A percentile compares a stretch with the other conserved stretches of the same genome.
These are phyloP conservation scores for Phytomonas serpens DNA, from an alignment of 208 protist genomes.

Conservation along the genomic window DNA sequence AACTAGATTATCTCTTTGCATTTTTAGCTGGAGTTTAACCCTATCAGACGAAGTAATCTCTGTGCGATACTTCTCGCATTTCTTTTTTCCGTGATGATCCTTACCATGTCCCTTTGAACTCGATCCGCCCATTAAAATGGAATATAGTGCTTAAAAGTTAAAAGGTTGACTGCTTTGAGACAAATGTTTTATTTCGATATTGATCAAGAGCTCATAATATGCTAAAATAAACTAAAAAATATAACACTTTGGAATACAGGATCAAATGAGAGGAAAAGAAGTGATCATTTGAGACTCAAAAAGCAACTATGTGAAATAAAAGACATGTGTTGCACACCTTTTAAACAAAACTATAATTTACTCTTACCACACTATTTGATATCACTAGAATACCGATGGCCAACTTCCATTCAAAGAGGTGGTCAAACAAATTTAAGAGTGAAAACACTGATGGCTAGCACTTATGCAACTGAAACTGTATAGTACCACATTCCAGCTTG, in stretches of 20 bases:
- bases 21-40: conserved; percentile 69
- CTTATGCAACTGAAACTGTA: too few species aligned
- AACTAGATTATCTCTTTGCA: conserved; percentile 67
- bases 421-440: too few species aligned
- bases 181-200: not conserved
- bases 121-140: not conserved
- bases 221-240: not conserved
- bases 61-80: not conserved
- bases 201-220: not conserved
- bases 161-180: not conserved
- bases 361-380: not conserved
- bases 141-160: not conserved
- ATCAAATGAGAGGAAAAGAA: not conserved
- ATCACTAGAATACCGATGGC: not conserved
- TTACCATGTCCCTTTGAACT: conserved; percentile 6
- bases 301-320: not conserved
- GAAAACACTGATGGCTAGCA: too few species aligned
- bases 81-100: not conserved
- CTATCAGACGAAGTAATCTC: conserved; percentile 61
- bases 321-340: not conserved
- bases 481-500: too few species aligned
- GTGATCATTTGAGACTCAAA: not conserved
- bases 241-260: conserved; percentile 1
- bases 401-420: too few species aligned
- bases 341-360: not conserved